These are phyloP conservation scores for Spinellus fusiger DNA, from an alignment of 192 early-diverging fungal species.

Conservation along the genomic window DNA sequence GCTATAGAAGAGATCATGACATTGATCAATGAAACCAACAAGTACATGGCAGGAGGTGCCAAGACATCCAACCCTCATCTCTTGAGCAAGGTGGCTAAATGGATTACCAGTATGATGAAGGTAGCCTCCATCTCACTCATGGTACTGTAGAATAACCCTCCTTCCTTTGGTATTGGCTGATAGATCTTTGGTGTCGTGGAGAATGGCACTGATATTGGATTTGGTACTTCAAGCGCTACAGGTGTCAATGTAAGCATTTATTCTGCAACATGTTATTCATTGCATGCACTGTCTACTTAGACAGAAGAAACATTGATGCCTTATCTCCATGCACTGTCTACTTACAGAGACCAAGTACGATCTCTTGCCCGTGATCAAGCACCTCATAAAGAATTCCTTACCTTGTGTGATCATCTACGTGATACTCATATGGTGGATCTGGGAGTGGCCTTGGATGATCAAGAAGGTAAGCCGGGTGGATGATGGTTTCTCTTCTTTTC, in stretches of 20 bases:
- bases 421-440: conserved; percentile 83
- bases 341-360: conserved; percentile 86
- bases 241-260: conserved; percentile 33
- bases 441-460: conserved; percentile 91
- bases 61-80: conserved; percentile 58
- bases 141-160: neutral
- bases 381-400: conserved; percentile 51
- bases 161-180: neutral
- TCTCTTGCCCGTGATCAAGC: conserved; percentile 58
- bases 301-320: conserved; percentile 67
- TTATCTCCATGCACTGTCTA: conserved; percentile 71
- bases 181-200: conserved; percentile 76
- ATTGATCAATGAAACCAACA: conserved; percentile 73
- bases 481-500: too few species aligned
- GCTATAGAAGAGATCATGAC: conserved; percentile 79
- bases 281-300: conserved; percentile 11
- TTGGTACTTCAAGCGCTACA: conserved; percentile 31
- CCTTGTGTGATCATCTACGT: conserved; percentile 80
- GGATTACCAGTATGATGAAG: conserved; percentile 75
- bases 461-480: conserved; percentile 62
- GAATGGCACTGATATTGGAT: conserved; percentile 65
- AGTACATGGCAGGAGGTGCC: conserved; percentile 65
- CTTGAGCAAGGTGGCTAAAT: conserved; percentile 72
- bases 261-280: neutral
- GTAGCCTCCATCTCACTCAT: neutral